Percentiles rank a stretch among this genome's conserved stretches.
These are phyloP conservation scores for Chalaropsis ovoidea DNA, from an alignment of 2,329 filamentous ascomycete species.

Conservation along the genomic window DNA sequence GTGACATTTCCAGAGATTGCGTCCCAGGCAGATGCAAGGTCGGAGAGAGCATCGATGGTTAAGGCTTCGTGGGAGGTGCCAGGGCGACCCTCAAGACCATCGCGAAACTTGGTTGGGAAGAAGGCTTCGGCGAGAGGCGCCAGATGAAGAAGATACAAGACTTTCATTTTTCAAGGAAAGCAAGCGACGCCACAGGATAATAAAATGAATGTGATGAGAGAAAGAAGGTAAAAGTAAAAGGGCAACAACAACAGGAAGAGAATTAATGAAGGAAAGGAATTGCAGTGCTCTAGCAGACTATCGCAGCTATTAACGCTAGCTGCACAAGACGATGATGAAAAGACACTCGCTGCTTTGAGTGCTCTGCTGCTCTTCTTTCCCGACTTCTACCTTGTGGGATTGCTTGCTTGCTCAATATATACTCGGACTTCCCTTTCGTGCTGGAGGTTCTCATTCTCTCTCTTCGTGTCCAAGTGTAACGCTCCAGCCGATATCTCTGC, in stretches of 20 bases:
- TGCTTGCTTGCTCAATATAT: not conserved
- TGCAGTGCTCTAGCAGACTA: not conserved
- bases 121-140: conserved; percentile 20
- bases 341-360: not conserved
- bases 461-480: not conserved
- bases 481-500: not conserved
- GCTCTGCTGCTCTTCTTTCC: not conserved
- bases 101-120: conserved; percentile 26
- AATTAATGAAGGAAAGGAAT: not conserved
- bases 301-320: not conserved
- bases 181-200: not conserved
- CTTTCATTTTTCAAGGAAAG: conserved; percentile 14
- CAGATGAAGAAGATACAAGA: conserved; percentile 3
- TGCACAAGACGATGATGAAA: not conserved
- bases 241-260: not conserved
- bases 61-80: conserved; percentile 26
- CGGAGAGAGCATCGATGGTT: conserved; percentile 24
- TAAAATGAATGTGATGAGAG: not conserved
- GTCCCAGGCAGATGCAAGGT: conserved; percentile 17
- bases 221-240: not conserved
- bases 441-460: no score
- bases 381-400: not conserved
- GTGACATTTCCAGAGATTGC: conserved; percentile 1
- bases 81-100: conserved; percentile 23
- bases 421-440: not conserved